These are phyloP conservation scores for Parachaetomium inaequale DNA, from an alignment of 495 filamentous ascomycete genomes.

Conservation along the genomic window DNA sequence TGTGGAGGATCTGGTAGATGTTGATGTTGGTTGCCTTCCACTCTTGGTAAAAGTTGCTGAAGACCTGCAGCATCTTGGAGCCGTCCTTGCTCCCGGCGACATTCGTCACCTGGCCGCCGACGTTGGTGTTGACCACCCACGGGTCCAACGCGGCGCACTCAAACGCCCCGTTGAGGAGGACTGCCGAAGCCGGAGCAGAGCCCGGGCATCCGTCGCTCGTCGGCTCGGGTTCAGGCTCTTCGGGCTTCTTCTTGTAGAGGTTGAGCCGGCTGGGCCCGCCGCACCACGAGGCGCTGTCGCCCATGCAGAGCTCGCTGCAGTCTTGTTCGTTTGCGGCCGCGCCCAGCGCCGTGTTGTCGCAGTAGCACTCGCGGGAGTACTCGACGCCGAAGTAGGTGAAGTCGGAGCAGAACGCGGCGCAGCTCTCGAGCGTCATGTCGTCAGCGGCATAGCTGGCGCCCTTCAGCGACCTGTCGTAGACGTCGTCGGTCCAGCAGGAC, in stretches of 20 bases:
- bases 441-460: slow-evolving; percentile 12
- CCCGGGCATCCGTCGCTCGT: background rate
- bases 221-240: background rate
- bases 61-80: background rate
- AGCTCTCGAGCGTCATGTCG: slow-evolving; percentile 34
- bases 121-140: background rate
- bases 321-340: slow-evolving; percentile 30
- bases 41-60: background rate
- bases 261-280: slow-evolving; percentile 20
- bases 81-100: background rate
- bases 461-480: slow-evolving; percentile 24
- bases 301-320: slow-evolving; percentile 34
- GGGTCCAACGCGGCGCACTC: background rate
- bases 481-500: slow-evolving; percentile 39
- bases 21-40: background rate
- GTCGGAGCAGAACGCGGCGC: slow-evolving; percentile 30
- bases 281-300: slow-evolving; percentile 19
- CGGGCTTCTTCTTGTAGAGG: slow-evolving; percentile 27
- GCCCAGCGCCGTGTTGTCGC: slow-evolving; percentile 30
- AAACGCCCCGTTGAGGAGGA: background rate
- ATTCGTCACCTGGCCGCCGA: background rate
- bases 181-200: background rate
- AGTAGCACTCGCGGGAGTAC: slow-evolving; percentile 37
- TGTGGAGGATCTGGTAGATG: background rate
- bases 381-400: slow-evolving; percentile 36